Evolutionary conservation across 75 land plant species (phyloP).

Genomic region (Larix kaempferi): DNA sequence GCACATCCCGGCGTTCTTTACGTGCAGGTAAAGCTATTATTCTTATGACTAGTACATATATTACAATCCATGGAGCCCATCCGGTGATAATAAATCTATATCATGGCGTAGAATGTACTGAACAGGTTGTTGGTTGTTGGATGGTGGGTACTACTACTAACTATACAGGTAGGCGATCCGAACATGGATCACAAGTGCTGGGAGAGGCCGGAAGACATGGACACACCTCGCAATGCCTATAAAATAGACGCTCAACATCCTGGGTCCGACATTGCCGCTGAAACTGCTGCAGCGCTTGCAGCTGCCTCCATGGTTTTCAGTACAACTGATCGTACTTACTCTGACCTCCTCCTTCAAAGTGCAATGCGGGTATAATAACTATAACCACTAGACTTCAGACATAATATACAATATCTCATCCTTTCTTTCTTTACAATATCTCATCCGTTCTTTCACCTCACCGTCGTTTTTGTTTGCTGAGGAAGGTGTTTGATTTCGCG

Average conservation of each 20-base stretch:
- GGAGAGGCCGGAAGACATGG: conserved; percentile 24
- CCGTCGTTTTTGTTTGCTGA: background rate
- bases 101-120: no score
- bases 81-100: no score
- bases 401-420: no score
- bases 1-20: conserved; percentile 39
- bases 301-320: conserved; percentile 32
- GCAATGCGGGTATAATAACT: background rate
- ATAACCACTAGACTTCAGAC: no score
- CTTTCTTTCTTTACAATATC: no score
- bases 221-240: conserved; percentile 30
- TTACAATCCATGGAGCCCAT: no score
- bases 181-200: no score
- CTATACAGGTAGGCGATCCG: no score
- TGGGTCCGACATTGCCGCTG: conserved; percentile 32
- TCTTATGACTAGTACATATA: no score
- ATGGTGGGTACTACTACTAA: no score
- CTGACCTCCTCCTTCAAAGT: conserved; percentile 18
- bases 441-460: background rate
- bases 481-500: conserved; percentile 17
- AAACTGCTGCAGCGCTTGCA: conserved; percentile 46
- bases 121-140: no score
- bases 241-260: conserved; percentile 25
- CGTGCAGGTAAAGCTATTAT: conserved; percentile 27
- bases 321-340: conserved; percentile 9